These are phyloP conservation scores for Sonneratia caseolaris DNA, from an alignment of 345 rosid genomes.

Conservation along the genomic window DNA sequence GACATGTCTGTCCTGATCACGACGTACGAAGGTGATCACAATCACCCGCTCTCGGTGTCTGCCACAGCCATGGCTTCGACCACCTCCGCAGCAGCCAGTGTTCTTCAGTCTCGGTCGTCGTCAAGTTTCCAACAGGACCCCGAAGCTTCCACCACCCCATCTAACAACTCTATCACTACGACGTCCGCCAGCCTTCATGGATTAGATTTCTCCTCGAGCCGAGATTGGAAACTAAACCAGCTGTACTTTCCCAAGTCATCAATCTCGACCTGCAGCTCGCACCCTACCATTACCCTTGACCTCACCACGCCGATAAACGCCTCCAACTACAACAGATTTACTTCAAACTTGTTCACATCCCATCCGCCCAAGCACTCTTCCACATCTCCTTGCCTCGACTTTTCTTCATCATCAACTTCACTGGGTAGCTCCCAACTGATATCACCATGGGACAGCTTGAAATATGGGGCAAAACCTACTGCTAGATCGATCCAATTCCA, in stretches of 20 bases:
- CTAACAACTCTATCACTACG: neutral
- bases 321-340: constrained; percentile 10
- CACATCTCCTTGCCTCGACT: constrained; percentile 26
- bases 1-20: constrained; percentile 78
- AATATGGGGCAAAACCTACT: neutral
- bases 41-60: constrained; percentile 71
- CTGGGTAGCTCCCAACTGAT: neutral
- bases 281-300: constrained; percentile 61
- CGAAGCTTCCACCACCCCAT: neutral
- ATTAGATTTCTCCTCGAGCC: constrained; percentile 17
- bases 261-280: constrained; percentile 37
- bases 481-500: constrained; percentile 1
- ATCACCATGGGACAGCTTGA: neutral
- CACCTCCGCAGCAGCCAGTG: constrained; percentile 78
- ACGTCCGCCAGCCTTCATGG: constrained; percentile 1
- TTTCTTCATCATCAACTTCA: constrained; percentile 16
- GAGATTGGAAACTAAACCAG: constrained; percentile 4
- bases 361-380: neutral
- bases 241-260: neutral
- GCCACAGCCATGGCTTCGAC: constrained; percentile 95
- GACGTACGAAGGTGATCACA: constrained; percentile 91
- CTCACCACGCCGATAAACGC: constrained; percentile 31
- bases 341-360: neutral
- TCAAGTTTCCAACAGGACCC: neutral
- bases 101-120: constrained; percentile 34